These are phyloP conservation scores for Neobulgaria alba DNA, from an alignment of 2,329 filamentous ascomycete genomes.

Conservation along the genomic window DNA sequence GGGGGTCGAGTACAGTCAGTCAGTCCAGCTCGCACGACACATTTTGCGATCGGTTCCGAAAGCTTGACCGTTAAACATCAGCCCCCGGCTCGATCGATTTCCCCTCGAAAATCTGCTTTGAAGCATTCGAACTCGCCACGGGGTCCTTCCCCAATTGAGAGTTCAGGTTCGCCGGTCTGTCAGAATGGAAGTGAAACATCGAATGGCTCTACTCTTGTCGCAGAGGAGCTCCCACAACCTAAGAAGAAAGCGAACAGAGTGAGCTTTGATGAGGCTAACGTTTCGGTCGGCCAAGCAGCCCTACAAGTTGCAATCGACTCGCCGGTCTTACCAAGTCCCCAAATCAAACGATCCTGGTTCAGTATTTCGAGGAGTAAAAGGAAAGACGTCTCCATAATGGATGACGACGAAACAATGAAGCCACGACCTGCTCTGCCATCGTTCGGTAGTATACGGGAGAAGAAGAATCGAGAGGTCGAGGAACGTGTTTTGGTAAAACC, in stretches of 20 bases:
- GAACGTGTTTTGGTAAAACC: constrained; percentile 53
- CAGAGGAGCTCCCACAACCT: constrained; percentile 20
- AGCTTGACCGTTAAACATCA: constrained; percentile 53
- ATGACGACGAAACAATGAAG: constrained; percentile 64
- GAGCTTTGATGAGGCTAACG: constrained; percentile 63
- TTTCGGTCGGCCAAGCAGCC: constrained; percentile 43
- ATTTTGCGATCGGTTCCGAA: constrained; percentile 52
- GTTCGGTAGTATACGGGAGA: constrained; percentile 66
- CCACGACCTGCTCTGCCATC: constrained; percentile 66
- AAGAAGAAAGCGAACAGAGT: constrained; percentile 62
- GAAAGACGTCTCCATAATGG: constrained; percentile 38
- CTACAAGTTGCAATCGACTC: constrained; percentile 33
- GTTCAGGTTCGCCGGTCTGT: constrained; percentile 27
- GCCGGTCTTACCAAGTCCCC: constrained; percentile 32
- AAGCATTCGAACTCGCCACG: constrained; percentile 48
- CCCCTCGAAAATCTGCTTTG: constrained; percentile 68
- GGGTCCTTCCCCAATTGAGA: constrained; percentile 39
- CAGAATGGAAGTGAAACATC: constrained; percentile 35
- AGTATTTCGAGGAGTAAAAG: constrained; percentile 41
- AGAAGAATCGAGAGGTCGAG: constrained; percentile 46
- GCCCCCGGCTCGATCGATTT: constrained; percentile 62
- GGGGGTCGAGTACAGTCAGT: constrained; percentile 32
- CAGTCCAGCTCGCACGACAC: constrained; percentile 60
- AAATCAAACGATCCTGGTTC: constrained; percentile 43
- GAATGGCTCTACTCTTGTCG: constrained; percentile 24